Conservation (phyloP, 768 basidiomycete genomes). For the Dictyophora rubrovolvata region DNA sequence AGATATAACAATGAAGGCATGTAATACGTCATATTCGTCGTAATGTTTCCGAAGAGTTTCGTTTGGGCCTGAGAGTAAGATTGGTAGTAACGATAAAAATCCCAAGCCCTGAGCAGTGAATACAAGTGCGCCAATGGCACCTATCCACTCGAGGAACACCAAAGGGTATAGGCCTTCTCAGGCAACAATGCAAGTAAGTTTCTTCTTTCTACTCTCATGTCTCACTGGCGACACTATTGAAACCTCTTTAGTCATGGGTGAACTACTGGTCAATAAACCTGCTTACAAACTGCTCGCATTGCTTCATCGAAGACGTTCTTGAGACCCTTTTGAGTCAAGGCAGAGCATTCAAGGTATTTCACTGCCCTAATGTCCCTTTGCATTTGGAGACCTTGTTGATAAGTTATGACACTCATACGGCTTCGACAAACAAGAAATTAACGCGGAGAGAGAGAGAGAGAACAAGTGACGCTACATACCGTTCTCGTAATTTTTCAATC, state of each 20-base stretch:
- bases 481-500: conserved; percentile 86
- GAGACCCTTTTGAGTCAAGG: conserved; percentile 93
- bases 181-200: conserved; percentile 65
- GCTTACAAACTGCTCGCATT: conserved; percentile 90
- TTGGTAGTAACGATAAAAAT: no score
- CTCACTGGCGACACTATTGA: conserved; percentile 11
- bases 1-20: neutral
- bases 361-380: conserved; percentile 91
- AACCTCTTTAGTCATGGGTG: neutral
- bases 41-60: neutral
- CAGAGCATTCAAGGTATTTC: conserved; percentile 93
- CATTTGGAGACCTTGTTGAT: conserved; percentile 84
- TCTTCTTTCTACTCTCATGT: conserved; percentile 10
- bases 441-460: conserved; percentile 2
- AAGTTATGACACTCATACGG: conserved; percentile 91
- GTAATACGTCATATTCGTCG: neutral
- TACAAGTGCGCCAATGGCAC: neutral
- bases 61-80: no score
- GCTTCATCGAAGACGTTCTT: conserved; percentile 99
- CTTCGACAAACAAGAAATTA: conserved; percentile 27
- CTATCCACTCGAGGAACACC: neutral
- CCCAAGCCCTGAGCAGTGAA: no score
- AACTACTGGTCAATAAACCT: neutral
- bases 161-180: conserved; percentile 27
- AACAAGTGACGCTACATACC: conserved; percentile 35